Evolutionary conservation across 2,329 filamentous ascomycete genomes (phyloP), one percentile per base, ranked within the genome.

Genomic region (Penicillium expansum): DNA sequence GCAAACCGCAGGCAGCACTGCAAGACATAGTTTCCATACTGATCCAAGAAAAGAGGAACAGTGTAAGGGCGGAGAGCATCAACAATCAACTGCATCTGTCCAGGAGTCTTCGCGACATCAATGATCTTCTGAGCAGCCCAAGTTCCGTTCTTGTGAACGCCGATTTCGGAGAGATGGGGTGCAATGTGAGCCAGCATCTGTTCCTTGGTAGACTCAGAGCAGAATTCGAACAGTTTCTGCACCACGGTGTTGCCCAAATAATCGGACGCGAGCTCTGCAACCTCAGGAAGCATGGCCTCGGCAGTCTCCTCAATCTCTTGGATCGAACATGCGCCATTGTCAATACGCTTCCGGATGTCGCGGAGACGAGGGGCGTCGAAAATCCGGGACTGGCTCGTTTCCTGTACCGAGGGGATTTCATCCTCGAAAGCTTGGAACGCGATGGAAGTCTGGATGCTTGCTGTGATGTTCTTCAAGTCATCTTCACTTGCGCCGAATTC

Each of bases 91-190:
- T 81, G 78, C 87, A 94, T 93, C 76, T 97, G 92, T 39, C 81
- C 79, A 6, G 89, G 86, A 0, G 89, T 91, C 76, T 94, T 91
- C 73, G 92, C 93, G 7, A 96, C 91, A 69, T 97, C 93, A 65
- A 99, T 97, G 69, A 99, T 97, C 82, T 97, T 99, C 77, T 99
- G 94, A 1, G 94, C 94, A 53, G 94, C 94, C 94, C 94, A 99
- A 1, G 94, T 99, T 61, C 94, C 94, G 69, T 99, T 99, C 84
- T 99, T 99, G 83, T 99, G 94, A 8, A 97, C 87, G 67, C 94
- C 94, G 76, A 97, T 97, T 76, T 97, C 92, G 27, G 93, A 92
- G 72, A 97, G 84, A 71, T 97, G 92, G 56, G 93, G 92, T 3
- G 90, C 86, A 67, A 99, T 96, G 70, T 92, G 86, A 14, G 80